These are phyloP conservation scores for Trametes sanguinea DNA, from an alignment of 768 basidiomycete genomes.

Conservation along the genomic window DNA sequence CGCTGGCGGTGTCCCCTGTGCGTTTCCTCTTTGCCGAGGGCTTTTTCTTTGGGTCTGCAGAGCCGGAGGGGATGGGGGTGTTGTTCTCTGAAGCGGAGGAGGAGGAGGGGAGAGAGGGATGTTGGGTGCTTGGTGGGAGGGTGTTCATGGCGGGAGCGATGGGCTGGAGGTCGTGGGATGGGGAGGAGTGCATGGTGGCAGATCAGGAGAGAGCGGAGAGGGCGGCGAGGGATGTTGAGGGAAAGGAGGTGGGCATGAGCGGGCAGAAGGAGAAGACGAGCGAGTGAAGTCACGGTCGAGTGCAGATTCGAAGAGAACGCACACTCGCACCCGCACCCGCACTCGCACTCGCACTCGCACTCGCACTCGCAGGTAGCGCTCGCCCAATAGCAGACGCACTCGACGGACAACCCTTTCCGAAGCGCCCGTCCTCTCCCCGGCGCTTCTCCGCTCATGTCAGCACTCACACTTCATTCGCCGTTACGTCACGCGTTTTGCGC, in stretches of 20 bases:
- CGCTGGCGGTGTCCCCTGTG: conserved; percentile 58
- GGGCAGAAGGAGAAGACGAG: conserved; percentile 9
- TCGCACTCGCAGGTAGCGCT: too few relatives aligned
- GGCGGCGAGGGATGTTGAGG: background rate
- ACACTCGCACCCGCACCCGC: background rate
- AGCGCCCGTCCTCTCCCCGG: conserved; percentile 1
- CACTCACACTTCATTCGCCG: conserved; percentile 4
- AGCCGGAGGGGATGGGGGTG: conserved; percentile 28
- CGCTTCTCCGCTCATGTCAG: conserved; percentile 13
- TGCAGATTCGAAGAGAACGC: background rate
- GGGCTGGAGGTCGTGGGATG: conserved; percentile 10
- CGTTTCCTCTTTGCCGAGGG: conserved; percentile 60
- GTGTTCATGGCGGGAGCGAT: conserved; percentile 18
- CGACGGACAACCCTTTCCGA: background rate
- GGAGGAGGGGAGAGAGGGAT: conserved; percentile 28
- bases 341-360: too few relatives aligned
- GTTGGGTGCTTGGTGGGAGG: conserved; percentile 21
- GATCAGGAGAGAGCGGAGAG: background rate
- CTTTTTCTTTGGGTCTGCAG: conserved; percentile 40
- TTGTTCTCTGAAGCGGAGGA: conserved; percentile 28
- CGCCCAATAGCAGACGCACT: too few relatives aligned
- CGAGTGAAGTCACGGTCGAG: too few relatives aligned
- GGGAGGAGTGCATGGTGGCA: conserved; percentile 17
- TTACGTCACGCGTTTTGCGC: conserved; percentile 16
- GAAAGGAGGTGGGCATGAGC: background rate